Base-by-base conservation (phyloP, 2,329 filamentous ascomycete genomes). In the Macroventuria anomochaeta region DNA sequence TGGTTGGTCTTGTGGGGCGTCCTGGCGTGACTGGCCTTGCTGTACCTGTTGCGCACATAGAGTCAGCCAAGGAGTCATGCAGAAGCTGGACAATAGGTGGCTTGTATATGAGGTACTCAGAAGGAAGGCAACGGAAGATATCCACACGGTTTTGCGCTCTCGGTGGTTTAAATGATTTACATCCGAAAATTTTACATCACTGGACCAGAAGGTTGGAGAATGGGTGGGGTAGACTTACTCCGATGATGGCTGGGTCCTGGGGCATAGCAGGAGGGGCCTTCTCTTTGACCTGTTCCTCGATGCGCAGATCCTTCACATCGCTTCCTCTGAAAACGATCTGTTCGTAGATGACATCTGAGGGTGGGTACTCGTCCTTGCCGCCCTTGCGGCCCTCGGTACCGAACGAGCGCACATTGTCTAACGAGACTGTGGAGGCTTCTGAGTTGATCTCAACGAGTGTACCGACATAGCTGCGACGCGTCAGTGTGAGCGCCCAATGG, bases 71-170 rank as follows among this genome's bases (percentile, higher is more conserved):
- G 11, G 41, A n/a, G 40, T 29, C 48, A 33, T 46, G 29, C 31
- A 55, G 20, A 34, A 26, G 36, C 29, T 40, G 37, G 39, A 51
- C 21, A 40, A 60, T 42, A 40, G 54, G 42, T 15, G 49, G 52
- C 18, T 28, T 51, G 40, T 44, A 37, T 47, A 28, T 23, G 48
- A 58, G 57, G 53, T 67, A 62, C 87, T 96, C 92, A 97, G 92
- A 96, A 97, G 93, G 93, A 97, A 97, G 93, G 92, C 93, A 97
- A 96, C 93, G 92, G 93, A 96, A 68, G 88, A 88, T 86, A 79
- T 96, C 93, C 88, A 96, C 93, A 96, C 81, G 84, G 84, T 81
- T 88, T 91, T 96, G 92, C 92, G 91, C 91, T 89, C 88, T 88
- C 89, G 89, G 89, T 88, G 88, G 86, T 83, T 66, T 69, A 85